These are phyloP conservation scores for Suzukiozyma palmioleophila DNA, from an alignment of 1,139 yeast genomes.

Conservation along the genomic window DNA sequence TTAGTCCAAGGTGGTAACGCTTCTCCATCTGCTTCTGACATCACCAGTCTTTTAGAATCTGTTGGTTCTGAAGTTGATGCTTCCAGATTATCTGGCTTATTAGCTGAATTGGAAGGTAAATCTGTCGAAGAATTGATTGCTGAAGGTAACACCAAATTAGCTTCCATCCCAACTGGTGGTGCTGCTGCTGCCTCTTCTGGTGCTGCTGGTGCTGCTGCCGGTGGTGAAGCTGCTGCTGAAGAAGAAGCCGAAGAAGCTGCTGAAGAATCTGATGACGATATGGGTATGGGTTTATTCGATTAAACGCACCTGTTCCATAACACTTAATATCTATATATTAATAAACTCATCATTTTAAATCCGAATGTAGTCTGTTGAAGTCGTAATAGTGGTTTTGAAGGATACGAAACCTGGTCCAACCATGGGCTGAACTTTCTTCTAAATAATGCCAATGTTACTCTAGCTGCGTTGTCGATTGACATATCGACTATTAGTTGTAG, in stretches of 20 bases:
- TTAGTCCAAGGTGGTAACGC: slow-evolving; percentile 84
- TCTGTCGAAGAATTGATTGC: slow-evolving; percentile 69
- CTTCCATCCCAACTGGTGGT: slow-evolving; percentile 82
- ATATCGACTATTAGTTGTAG: too few species aligned
- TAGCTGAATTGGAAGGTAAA: slow-evolving; percentile 75
- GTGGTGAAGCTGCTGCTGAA: slow-evolving; percentile 67
- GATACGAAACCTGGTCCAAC: too few species aligned
- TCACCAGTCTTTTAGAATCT: slow-evolving; percentile 66
- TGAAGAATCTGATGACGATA: slow-evolving; percentile 53
- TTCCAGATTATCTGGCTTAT: slow-evolving; percentile 61
- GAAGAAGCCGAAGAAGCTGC: slow-evolving; percentile 59
- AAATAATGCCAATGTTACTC: too few species aligned
- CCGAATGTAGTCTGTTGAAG: too few species aligned
- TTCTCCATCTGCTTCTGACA: slow-evolving; percentile 70
- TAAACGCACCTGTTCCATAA: slow-evolving; percentile 16
- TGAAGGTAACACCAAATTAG: slow-evolving; percentile 77
- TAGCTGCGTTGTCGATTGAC: too few species aligned
- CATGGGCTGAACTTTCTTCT: too few species aligned
- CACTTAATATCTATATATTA: too few species aligned
- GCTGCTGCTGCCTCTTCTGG: slow-evolving; percentile 63
- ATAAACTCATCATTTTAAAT: too few species aligned
- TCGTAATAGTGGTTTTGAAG: too few species aligned
- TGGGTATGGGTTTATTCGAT: slow-evolving; percentile 54
- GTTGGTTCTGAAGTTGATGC: slow-evolving; percentile 79
- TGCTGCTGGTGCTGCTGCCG: slow-evolving; percentile 44